These are phyloP conservation scores for Cyberlindnera mississippiensis DNA, from an alignment of 805 yeast genomes.

Conservation along the genomic window DNA sequence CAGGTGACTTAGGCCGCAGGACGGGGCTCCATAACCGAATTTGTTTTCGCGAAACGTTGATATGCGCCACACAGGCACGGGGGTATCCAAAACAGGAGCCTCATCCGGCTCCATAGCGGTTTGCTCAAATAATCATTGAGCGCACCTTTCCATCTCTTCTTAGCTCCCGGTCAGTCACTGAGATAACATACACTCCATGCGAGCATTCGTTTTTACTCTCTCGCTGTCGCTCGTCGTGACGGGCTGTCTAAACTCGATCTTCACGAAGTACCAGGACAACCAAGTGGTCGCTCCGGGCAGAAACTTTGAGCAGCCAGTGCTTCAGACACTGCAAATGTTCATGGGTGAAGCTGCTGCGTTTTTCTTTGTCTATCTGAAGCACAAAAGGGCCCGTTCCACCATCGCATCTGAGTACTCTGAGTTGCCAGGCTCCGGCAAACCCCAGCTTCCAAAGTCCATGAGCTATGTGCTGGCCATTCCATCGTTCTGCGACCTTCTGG, in stretches of 20 bases:
- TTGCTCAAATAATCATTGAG: too few species aligned
- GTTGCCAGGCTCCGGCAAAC: conserved; percentile 8
- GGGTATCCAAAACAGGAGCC: too few species aligned
- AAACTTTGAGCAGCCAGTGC: conserved; percentile 70
- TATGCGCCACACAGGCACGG: too few species aligned
- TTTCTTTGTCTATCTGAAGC: conserved; percentile 34
- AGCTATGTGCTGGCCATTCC: conserved; percentile 50
- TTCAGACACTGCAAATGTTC: conserved; percentile 81
- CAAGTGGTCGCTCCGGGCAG: conserved; percentile 56
- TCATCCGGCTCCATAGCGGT: too few species aligned
- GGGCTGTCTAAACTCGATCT: conserved; percentile 69
- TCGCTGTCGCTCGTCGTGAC: conserved; percentile 54
- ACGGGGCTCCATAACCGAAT: too few species aligned
- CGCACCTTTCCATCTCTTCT: too few species aligned
- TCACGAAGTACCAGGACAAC: conserved; percentile 73
- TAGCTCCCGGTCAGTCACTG: too few species aligned
- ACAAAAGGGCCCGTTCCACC: not conserved
- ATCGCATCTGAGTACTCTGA: conserved; percentile 3
- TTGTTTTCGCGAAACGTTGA: too few species aligned
- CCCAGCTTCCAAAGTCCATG: conserved; percentile 24
- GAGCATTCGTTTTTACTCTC: conserved; percentile 11
- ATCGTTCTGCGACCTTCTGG: conserved; percentile 65
- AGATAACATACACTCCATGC: conserved; percentile 9
- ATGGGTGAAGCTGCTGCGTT: conserved; percentile 60
- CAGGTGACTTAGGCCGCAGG: not conserved